Evolutionary conservation across 371 early-diverging fungal species (phyloP), one percentile per base, ranked within the genome.

Genomic region (Mortierella polycephala): DNA sequence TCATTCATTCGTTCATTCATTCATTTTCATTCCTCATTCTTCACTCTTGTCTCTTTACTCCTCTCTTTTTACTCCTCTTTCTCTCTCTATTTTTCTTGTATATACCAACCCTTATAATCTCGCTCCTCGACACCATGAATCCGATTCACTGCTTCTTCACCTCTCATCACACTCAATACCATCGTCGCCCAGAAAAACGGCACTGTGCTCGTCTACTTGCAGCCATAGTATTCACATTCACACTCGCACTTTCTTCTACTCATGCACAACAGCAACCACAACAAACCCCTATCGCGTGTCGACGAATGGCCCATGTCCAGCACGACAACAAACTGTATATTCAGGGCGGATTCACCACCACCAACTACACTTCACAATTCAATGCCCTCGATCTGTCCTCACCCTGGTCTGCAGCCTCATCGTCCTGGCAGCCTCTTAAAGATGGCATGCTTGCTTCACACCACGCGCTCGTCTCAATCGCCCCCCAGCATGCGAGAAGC

Each of bases 311-410:
- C 46, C 71, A 40, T 44, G 62, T 52, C n/a, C 60, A 62, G 50
- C 23, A 18, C 41, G 58, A 53, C 49, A 37, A 49, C 50, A 62
- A n/a, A 14, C 51, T 71, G 18, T 79, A 65, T 58, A 57, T 79
- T 37, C 73, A 79, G 54, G 79, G 79, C 20, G 79, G 79, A 11
- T 72, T 53, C 57, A 46, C 12, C 13, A 7, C 54, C 9, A 23
- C 18, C 0, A 46, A 23, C 2, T 69, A 53, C 46, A 60, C 50
- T 4, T 13, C 57, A n/a, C 65, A 65, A n/a, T 55, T 69, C 23
- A 30, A 37, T 8, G 44, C 56, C 5, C 54, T 79, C 12, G 69
- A 79, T 60, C 53, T 79, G 7, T 61, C 69, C 1, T n/a, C 60
- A 7, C 47, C 65, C 45, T 79, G 79, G 79, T 1, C 55, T 5